phyloP scores from a whole-genome alignment of 2,329 filamentous ascomycete species.

The Fusarium illudens region DNA sequence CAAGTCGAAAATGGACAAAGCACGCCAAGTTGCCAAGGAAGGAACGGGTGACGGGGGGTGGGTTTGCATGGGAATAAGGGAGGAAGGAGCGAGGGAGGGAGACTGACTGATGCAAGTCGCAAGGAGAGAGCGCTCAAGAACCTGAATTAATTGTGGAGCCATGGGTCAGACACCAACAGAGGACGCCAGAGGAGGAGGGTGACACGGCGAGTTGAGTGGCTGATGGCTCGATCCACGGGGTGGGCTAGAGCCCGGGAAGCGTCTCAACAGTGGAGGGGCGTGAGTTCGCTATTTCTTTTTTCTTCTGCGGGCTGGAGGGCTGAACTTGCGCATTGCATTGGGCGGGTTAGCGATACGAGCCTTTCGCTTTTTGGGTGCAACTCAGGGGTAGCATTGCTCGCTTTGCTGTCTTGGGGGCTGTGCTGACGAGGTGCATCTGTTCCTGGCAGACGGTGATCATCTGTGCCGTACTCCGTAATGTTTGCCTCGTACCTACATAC shows the following conservation, averaged over 20 bases:
- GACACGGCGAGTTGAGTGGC: constrained; percentile 30
- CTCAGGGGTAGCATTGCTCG: constrained; percentile 13
- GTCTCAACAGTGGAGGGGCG: constrained; percentile 24
- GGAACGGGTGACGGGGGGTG: constrained; percentile 29
- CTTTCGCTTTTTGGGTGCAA: neutral
- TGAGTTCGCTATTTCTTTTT: constrained; percentile 29
- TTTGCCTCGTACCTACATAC: neutral
- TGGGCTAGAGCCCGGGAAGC: constrained; percentile 17
- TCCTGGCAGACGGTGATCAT: neutral
- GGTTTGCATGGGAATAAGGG: constrained; percentile 27
- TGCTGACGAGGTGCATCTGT: neutral
- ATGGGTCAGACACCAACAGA: neutral
- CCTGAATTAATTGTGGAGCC: constrained; percentile 27
- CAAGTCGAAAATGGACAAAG: constrained; percentile 22
- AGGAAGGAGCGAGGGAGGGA: constrained; percentile 3
- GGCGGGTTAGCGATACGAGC: neutral
- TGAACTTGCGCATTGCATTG: constrained; percentile 23
- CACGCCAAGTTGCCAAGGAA: constrained; percentile 39
- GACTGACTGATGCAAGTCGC: neutral
- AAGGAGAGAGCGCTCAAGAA: constrained; percentile 18
- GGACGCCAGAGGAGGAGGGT: constrained; percentile 26
- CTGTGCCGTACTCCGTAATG: neutral
- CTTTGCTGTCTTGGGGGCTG: neutral
- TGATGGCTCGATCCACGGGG: neutral
- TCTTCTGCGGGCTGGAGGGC: constrained; percentile 13